phyloP scores from a whole-genome alignment of 1,284 basidiomycete species.

The Hemileia vastatrix region DNA sequence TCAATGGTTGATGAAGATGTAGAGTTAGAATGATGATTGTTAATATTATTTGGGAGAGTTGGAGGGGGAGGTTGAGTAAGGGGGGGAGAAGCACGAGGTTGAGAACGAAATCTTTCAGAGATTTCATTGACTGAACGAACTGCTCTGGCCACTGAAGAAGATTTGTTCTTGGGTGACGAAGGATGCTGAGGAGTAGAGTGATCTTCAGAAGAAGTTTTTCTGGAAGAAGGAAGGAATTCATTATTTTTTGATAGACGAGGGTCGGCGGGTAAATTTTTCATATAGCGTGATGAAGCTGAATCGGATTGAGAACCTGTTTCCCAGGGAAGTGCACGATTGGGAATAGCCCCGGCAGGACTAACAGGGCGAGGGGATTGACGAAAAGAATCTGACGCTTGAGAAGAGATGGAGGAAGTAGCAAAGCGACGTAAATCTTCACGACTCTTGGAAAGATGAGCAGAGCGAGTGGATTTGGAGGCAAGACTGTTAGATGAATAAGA shows the following conservation, averaged over 20 bases:
- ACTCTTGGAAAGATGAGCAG: slow-evolving; percentile 7
- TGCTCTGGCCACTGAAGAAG: slow-evolving; percentile 21
- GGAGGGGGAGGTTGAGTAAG: slow-evolving; percentile 19
- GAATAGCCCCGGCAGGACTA: too few relatives aligned
- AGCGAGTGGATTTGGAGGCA: too few relatives aligned
- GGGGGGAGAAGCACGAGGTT: slow-evolving; percentile 3
- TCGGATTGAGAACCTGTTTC: too few relatives aligned
- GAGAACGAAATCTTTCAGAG: slow-evolving; percentile 17
- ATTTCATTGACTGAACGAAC: slow-evolving; percentile 22
- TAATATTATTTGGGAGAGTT: slow-evolving; percentile 14
- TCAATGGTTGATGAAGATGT: slow-evolving; percentile 6
- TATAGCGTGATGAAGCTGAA: slow-evolving; percentile 12
- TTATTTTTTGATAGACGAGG: slow-evolving; percentile 39
- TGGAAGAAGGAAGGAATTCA: slow-evolving; percentile 46
- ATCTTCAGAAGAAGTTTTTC: slow-evolving; percentile 30
- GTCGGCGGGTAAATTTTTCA: slow-evolving; percentile 12
- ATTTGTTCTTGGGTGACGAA: slow-evolving; percentile 14
- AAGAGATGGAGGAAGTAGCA: slow-evolving; percentile 6
- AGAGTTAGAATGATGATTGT: slow-evolving; percentile 20
- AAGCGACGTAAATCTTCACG: slow-evolving; percentile 14
- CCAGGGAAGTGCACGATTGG: too few relatives aligned
- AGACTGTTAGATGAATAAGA: too few relatives aligned
- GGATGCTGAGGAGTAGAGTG: slow-evolving; percentile 1
- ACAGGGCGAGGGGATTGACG: slow-evolving; percentile 1
- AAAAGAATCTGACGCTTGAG: background rate